Base-by-base conservation (phyloP, 2,329 filamentous ascomycete genomes). In the Pseudopyricularia javanii region DNA sequence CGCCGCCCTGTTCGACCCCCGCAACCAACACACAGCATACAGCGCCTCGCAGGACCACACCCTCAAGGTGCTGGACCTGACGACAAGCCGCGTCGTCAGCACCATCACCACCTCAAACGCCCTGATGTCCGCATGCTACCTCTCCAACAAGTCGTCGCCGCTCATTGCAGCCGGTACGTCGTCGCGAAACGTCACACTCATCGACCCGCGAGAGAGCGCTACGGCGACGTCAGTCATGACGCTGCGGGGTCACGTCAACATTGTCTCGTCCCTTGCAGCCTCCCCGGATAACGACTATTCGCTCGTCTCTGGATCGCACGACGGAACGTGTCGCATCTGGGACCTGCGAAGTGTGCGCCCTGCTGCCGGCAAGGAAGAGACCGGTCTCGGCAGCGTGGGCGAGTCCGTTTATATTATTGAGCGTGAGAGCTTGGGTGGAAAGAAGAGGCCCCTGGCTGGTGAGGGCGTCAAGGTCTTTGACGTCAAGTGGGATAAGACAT, bases 311-410 rank as follows among this genome's bases (percentile, higher is more conserved):
- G 91, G 82, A n/a, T 87, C 86, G 47, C 88, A 95, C 67, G 93
- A 98, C 67, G 90, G 91, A 33, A 95, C 89, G 1, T 93, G 88
- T 62, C 80, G 90, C 51, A 83, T 98, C 49, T 98, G 93, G 93
- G 93, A 98, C 73, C 76, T 97, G 58, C 78, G 93, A 53, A 85
- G 81, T 61, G 80, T 79, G 52, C 74, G 82, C 65, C 76, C 71
- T 17, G 78, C 74, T 8, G 75, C 74, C 3, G 24, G n/a, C 14
- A 32, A 30, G 20, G 73, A 80, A 60, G 78, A 83, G 65, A 73
- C 82, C 62, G 72, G 80, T 63, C 64, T 75, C 66, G 66, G 76
- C 64, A 70, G 79, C 65, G 63, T 91, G 69, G 67, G 88, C 79
- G 74, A 91, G 77, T 67, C 83, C 73, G 71, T 95, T 72, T 81